Base-by-base conservation (phyloP, 169 alveolate genomes). In the Cryptosporidium sp. region DNA sequence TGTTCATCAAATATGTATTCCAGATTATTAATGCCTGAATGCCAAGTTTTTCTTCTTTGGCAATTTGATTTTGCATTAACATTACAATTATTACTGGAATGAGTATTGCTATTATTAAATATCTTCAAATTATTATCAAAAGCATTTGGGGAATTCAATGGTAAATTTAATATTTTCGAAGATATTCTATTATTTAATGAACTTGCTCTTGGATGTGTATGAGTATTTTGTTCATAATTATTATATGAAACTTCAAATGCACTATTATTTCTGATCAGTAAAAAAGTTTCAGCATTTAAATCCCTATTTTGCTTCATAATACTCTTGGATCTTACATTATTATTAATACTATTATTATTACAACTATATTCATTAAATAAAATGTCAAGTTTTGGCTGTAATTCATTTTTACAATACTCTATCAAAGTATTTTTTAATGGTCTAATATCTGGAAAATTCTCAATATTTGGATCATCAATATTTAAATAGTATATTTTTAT, bases 31-130 rank as follows among this genome's bases (percentile, higher is more conserved):
- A 16, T 65, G 29, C 75, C 73, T 80, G 21, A 56, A 9, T 60
- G 80, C 89, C 89, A 80, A 21, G 89, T 80, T 31, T 62, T 80
- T 65, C 89, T 80, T 62, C 75, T 60, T 31, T 51, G 29, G 42
- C 16, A 14, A 31, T 29, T 72, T 16, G 18, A 0, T 51, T 31
- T 33, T 9, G 37, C 7, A 33, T 35, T 69, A 37, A 7, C 18
- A 42, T 42, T 39, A 23, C 5, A 10, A 35, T 31, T 29, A 35
- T 67, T 68, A 44, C 3, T 31, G 51, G 12, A 45, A n/a, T 26
- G 1, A 3, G 51, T 44, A 31, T 48, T 56, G 26, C 26, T 42
- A 14, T n/a, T 45, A n/a, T 42, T 23, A 70, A 70, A 45, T 23
- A 70, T 12, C 12, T 26, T 56, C 35, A 26, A 26, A 18, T 70